These are phyloP conservation scores for Rhynchosporium secalis DNA, from an alignment of 2,329 filamentous ascomycete genomes.

Conservation along the genomic window DNA sequence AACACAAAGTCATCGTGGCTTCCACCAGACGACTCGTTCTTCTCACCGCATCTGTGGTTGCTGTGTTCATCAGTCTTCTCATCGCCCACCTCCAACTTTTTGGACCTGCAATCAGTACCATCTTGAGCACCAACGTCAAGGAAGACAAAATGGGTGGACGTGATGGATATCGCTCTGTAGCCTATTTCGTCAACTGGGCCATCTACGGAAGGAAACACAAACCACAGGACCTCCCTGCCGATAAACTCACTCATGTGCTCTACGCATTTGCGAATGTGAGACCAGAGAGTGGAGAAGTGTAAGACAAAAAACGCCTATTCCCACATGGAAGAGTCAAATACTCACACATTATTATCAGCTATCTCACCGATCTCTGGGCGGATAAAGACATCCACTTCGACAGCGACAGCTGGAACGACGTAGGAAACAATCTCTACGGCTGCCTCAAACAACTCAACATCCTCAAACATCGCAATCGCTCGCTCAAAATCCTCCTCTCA, in stretches of 20 bases:
- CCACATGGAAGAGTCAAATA: too few species aligned
- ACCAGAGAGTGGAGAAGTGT: slow-evolving; percentile 78
- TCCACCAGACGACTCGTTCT: slow-evolving; percentile 18
- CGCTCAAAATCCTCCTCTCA: slow-evolving; percentile 81
- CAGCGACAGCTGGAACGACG: slow-evolving; percentile 68
- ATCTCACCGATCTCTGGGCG: slow-evolving; percentile 62
- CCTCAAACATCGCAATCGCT: slow-evolving; percentile 76
- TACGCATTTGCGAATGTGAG: slow-evolving; percentile 89
- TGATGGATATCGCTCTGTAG: slow-evolving; percentile 60
- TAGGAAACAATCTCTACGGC: slow-evolving; percentile 80
- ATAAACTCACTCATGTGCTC: slow-evolving; percentile 83
- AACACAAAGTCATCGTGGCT: slow-evolving; percentile 22
- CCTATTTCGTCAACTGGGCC: slow-evolving; percentile 51
- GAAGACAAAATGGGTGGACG: slow-evolving; percentile 32
- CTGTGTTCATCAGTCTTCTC: slow-evolving; percentile 24
- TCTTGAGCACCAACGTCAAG: not conserved
- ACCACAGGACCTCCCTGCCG: slow-evolving; percentile 79
- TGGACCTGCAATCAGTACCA: slow-evolving; percentile 10
- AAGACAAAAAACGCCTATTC: slow-evolving; percentile 26
- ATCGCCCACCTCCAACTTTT: slow-evolving; percentile 25
- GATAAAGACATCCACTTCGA: slow-evolving; percentile 61
- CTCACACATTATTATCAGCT: slow-evolving; percentile 30
- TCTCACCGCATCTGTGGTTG: too few species aligned
- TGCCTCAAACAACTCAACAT: slow-evolving; percentile 87
- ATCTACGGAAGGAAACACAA: slow-evolving; percentile 84